Percentiles rank a stretch among this genome's conserved stretches.
These are phyloP conservation scores for Magnolia sinica DNA, from an alignment of 164 flowering plant genomes.

Conservation along the genomic window DNA sequence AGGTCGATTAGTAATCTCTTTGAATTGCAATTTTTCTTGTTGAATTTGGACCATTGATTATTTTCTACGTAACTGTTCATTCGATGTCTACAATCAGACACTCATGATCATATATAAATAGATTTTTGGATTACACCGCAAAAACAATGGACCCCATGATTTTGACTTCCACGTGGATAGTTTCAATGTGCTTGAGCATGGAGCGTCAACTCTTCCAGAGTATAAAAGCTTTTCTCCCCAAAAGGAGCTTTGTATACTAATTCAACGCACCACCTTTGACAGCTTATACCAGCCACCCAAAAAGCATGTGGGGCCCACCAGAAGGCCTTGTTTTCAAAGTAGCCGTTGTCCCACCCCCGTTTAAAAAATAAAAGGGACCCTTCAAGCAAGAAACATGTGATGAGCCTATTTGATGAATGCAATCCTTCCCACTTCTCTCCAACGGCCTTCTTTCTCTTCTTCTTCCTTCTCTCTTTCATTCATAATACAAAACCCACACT, in stretches of 20 bases:
- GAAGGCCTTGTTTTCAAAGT: conserved; percentile 18
- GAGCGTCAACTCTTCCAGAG: too few species aligned
- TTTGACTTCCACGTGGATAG: too few species aligned
- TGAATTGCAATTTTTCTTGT: too few species aligned
- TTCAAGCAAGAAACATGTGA: neutral
- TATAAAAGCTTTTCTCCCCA: too few species aligned
- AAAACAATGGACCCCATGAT: too few species aligned
- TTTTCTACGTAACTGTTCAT: too few species aligned
- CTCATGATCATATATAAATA: too few species aligned
- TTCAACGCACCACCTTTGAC: neutral
- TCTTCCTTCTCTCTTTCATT: neutral
- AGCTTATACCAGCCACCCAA: neutral
- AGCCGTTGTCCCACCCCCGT: conserved; percentile 28
- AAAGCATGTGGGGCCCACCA: neutral
- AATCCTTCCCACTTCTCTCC: conserved; percentile 5
- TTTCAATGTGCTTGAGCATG: too few species aligned
- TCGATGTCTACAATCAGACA: too few species aligned
- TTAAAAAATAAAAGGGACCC: conserved; percentile 1
- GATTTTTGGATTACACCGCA: too few species aligned
- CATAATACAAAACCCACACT: neutral
- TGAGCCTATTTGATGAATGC: neutral
- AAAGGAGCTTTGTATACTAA: neutral
- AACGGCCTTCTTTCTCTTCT: conserved; percentile 13
- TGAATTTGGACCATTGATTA: too few species aligned
- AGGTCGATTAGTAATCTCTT: too few species aligned